These are phyloP conservation scores for Calocybe cyanea DNA, from an alignment of 768 basidiomycete genomes.

Conservation along the genomic window DNA sequence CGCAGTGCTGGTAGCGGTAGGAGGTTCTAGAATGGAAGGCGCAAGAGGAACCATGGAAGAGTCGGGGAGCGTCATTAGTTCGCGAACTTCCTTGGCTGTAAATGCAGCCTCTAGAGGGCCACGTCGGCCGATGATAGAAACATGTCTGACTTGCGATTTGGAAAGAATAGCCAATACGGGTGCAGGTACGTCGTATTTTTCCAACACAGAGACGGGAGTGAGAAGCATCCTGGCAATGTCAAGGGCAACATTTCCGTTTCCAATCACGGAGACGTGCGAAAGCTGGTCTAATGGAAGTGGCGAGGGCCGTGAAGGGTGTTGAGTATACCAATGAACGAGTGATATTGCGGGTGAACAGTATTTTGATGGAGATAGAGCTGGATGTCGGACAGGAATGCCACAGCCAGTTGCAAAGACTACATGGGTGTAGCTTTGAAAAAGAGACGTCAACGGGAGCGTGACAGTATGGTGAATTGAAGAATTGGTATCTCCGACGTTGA, in stretches of 20 bases:
- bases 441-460: constrained; percentile 52
- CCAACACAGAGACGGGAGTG: constrained; percentile 57
- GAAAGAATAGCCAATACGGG: constrained; percentile 66
- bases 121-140: constrained; percentile 81
- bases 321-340: constrained; percentile 96
- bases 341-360: constrained; percentile 71
- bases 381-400: constrained; percentile 57
- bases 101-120: constrained; percentile 89
- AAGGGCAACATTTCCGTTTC: constrained; percentile 93
- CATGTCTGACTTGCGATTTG: constrained; percentile 61
- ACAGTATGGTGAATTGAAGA: constrained; percentile 49
- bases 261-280: constrained; percentile 78
- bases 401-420: constrained; percentile 87
- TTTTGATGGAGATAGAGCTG: constrained; percentile 36
- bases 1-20: constrained; percentile 28
- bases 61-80: constrained; percentile 66
- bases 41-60: constrained; percentile 65
- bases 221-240: constrained; percentile 91
- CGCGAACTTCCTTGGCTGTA: constrained; percentile 89
- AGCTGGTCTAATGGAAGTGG: constrained; percentile 63
- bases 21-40: constrained; percentile 26
- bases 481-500: constrained; percentile 46
- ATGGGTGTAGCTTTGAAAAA: constrained; percentile 78
- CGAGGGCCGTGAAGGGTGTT: constrained; percentile 67
- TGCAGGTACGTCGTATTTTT: constrained; percentile 74